Percentiles rank a stretch among this genome's conserved stretches.
Evolutionary conservation across 2,329 filamentous ascomycete species (phyloP).

Genomic region (Colletotrichum tofieldiae): DNA sequence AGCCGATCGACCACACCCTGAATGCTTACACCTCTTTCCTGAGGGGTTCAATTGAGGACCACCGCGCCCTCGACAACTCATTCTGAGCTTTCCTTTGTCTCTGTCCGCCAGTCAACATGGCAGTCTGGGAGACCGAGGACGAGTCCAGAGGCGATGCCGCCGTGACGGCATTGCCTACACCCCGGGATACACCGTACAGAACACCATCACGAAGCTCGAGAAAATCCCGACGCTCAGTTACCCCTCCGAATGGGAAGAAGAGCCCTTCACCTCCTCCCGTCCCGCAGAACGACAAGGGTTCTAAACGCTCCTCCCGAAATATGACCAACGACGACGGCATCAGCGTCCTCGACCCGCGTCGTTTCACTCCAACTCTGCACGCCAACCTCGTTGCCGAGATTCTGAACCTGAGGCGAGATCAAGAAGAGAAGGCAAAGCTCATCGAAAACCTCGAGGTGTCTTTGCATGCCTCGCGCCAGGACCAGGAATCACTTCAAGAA

Average conservation of each 20-base stretch:
- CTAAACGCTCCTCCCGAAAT: slow-evolving; percentile 72
- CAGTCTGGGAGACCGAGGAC: slow-evolving; percentile 75
- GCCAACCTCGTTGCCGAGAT: slow-evolving; percentile 97
- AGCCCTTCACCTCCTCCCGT: slow-evolving; percentile 73
- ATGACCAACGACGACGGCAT: slow-evolving; percentile 77
- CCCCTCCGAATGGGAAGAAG: slow-evolving; percentile 68
- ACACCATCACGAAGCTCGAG: slow-evolving; percentile 77
- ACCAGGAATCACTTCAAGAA: slow-evolving; percentile 80
- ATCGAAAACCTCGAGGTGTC: slow-evolving; percentile 88
- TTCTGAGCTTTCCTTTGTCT: slow-evolving; percentile 17
- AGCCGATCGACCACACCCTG: slow-evolving; percentile 24
- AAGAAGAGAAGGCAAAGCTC: slow-evolving; percentile 89
- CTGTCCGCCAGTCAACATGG: slow-evolving; percentile 59
- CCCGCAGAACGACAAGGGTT: slow-evolving; percentile 58
- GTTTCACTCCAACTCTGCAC: slow-evolving; percentile 95
- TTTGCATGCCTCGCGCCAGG: slow-evolving; percentile 79
- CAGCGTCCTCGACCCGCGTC: slow-evolving; percentile 85
- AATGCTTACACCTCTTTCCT: slow-evolving; percentile 34
- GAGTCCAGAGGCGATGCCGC: slow-evolving; percentile 71
- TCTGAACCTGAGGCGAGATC: slow-evolving; percentile 85
- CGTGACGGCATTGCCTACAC: slow-evolving; percentile 75
- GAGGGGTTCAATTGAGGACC: slow-evolving; percentile 39
- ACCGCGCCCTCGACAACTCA: slow-evolving; percentile 17
- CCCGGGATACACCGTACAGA: slow-evolving; percentile 80
- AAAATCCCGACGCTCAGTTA: slow-evolving; percentile 77